phyloP scores from a whole-genome alignment of 2,329 filamentous ascomycete species.

The Aspergillus ibericus region DNA sequence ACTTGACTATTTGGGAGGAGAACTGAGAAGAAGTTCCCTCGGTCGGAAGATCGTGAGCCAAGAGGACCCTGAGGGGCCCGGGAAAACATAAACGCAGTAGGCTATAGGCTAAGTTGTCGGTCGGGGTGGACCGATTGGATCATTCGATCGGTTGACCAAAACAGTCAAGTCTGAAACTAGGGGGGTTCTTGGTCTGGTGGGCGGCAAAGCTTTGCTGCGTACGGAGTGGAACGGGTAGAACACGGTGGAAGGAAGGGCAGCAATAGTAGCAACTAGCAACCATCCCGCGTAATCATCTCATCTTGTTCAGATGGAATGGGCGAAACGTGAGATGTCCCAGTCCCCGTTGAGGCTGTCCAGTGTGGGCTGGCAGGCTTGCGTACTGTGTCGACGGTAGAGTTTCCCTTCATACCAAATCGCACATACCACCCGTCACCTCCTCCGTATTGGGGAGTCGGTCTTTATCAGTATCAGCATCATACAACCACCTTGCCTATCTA shows the following conservation, averaged over 20 bases:
- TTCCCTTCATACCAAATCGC: neutral
- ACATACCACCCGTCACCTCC: neutral
- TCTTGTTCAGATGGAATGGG: neutral
- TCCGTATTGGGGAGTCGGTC: neutral
- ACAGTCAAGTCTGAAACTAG: constrained; percentile 15
- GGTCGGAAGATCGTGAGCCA: constrained; percentile 3
- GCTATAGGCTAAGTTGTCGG: neutral
- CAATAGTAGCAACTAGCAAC: no score
- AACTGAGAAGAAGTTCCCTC: neutral
- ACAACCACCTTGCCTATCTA: neutral
- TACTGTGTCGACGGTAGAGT: neutral
- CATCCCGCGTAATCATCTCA: neutral
- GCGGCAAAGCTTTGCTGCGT: neutral
- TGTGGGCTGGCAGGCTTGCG: no score
- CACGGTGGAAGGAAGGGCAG: neutral
- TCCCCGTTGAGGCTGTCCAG: no score
- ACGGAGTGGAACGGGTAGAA: no score
- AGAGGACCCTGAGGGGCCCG: constrained; percentile 3
- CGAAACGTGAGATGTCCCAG: neutral
- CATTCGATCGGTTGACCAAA: constrained; percentile 14
- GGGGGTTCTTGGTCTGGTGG: neutral
- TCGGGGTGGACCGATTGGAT: constrained; percentile 13
- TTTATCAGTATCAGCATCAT: neutral
- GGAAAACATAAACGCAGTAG: neutral
- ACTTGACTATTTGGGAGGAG: neutral